A percentile compares a stretch with the other conserved stretches of the same genome.
Evolutionary conservation across 257 asterid species (phyloP).

Genomic region (Primulina eburnea): DNA sequence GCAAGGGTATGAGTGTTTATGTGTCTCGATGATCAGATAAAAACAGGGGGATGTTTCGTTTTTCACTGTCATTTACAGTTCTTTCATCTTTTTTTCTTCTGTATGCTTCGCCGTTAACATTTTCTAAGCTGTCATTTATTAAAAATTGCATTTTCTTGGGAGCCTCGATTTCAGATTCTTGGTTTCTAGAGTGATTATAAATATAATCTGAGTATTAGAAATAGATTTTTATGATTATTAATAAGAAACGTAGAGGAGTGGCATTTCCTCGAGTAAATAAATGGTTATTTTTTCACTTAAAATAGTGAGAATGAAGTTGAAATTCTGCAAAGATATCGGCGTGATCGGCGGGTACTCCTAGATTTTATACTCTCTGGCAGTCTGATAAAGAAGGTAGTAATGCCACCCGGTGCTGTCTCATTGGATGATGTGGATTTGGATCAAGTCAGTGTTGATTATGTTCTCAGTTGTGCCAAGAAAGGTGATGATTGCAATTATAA

Average conservation of each 20-base stretch:
- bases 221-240: slow-evolving; percentile 17
- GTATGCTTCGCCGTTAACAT: too few species aligned
- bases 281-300: slow-evolving; percentile 19
- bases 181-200: slow-evolving; percentile 13
- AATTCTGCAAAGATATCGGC: slow-evolving; percentile 78
- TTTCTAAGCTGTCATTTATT: too few species aligned
- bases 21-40: too few species aligned
- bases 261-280: slow-evolving; percentile 15
- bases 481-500: slow-evolving; percentile 43
- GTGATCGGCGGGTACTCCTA: slow-evolving; percentile 78
- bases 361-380: slow-evolving; percentile 85
- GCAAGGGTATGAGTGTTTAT: background rate
- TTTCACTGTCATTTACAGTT: too few species aligned
- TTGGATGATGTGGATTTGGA: slow-evolving; percentile 97
- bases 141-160: slow-evolving; percentile 7
- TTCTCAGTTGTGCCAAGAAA: slow-evolving; percentile 84
- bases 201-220: background rate
- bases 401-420: slow-evolving; percentile 99
- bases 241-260: slow-evolving; percentile 16
- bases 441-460: slow-evolving; percentile 91
- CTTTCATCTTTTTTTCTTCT: too few species aligned
- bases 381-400: slow-evolving; percentile 80
- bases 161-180: slow-evolving; percentile 19
- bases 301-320: slow-evolving; percentile 72
- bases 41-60: too few species aligned